Percentiles rank a stretch among this genome's conserved stretches.
Conservation (phyloP, 1,284 basidiomycete genomes). For the Lignosus rhinocerotis region DNA sequence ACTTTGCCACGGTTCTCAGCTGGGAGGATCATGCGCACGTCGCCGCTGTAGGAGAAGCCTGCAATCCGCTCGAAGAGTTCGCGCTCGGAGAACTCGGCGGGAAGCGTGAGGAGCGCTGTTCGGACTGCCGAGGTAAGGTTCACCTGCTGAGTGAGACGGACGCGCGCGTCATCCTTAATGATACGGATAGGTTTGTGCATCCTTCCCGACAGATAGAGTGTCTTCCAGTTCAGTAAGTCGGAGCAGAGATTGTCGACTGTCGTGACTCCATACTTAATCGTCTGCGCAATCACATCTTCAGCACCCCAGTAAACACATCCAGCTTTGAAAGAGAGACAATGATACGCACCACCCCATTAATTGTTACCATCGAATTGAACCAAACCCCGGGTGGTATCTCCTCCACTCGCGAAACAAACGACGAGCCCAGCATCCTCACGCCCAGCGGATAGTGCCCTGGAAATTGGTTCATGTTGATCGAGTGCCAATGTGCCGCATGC, state of each 20-base stretch:
- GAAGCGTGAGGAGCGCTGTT: constrained; percentile 69
- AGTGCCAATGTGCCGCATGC: constrained; percentile 91
- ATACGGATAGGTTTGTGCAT: constrained; percentile 97
- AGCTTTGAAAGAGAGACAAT: not conserved
- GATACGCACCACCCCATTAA: constrained; percentile 77
- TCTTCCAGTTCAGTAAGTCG: constrained; percentile 91
- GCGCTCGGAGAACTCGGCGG: constrained; percentile 68
- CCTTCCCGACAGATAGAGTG: constrained; percentile 91
- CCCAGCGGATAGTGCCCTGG: constrained; percentile 90
- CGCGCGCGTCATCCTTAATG: constrained; percentile 84
- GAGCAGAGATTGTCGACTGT: constrained; percentile 87
- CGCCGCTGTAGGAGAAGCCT: constrained; percentile 85
- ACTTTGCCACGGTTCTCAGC: constrained; percentile 96
- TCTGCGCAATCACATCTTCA: constrained; percentile 44
- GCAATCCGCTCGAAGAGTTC: constrained; percentile 88
- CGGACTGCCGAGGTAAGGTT: constrained; percentile 91
- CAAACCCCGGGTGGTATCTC: constrained; percentile 87
- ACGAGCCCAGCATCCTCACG: constrained; percentile 78
- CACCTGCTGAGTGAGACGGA: constrained; percentile 90
- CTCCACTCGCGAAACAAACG: constrained; percentile 78
- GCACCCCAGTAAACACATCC: constrained; percentile 5
- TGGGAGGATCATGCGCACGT: constrained; percentile 92
- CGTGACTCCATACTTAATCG: constrained; percentile 98
- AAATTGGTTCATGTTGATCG: constrained; percentile 89
- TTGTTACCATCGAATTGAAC: constrained; percentile 91